Base-by-base conservation (phyloP, 108 stramenopile genomes). In the Mediolabrus comicus region DNA sequence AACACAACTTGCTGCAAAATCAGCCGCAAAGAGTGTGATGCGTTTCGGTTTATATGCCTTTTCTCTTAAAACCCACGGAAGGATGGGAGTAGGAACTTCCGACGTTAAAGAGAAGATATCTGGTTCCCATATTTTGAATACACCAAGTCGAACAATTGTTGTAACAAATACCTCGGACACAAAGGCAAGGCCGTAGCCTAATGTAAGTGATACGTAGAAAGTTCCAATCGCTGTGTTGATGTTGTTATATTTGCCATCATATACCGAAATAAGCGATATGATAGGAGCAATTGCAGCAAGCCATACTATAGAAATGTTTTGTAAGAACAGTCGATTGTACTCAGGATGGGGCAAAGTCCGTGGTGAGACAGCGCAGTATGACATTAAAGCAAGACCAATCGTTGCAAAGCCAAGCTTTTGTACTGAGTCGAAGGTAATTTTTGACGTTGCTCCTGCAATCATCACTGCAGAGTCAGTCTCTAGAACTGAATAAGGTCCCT, bases 1-100 rank as follows among this genome's bases (percentile, higher is more conserved):
- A 12, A 96, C 53, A 41, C 91, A 91, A 57, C 84, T 91, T 13
- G 91, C 78, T 4, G 79, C 76, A 58, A 96, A 86, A 62, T 96
- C 92, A 28, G 90, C 90, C 9, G 83, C 87, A 65, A 96, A 90
- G 12, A 96, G 80, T 7, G 95, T 92, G 12, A 93, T 93, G 22
- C 90, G 79, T 62, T 92, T 93, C 1, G 89, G 87, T 46, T 76
- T 69, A 59, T 89, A 90, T 51, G 79, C 77, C 34, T 86, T 83
- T 69, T 95, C 95, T 58, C 92, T 63, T 56, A 95, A 64, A 6
- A 90, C 87, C 95, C 95, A 96, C 11, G 95, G 95, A 26, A 93
- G 43, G 22, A 92, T 67, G 3, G 83, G 58, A 1, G 81, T 34
- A 4, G 95, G 90, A 11, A 88, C 83, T 41, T 77, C 67, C 16